phyloP scores from a whole-genome alignment of 2,329 filamentous ascomycete genomes.

The Dryadomyces quercus-mongolicae region DNA sequence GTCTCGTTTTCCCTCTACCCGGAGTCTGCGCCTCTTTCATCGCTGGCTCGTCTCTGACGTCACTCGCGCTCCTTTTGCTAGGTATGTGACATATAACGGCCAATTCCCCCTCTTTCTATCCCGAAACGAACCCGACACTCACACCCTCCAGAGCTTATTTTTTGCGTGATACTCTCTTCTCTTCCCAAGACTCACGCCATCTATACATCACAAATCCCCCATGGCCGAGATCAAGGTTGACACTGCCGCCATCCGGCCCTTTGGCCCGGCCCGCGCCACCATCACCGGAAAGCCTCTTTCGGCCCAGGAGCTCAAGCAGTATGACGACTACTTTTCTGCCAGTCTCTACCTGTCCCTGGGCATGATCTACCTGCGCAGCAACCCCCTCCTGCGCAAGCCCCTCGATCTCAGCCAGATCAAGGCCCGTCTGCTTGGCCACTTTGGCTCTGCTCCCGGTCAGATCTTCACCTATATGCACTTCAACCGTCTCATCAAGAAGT shows the following conservation, averaged over 20 bases:
- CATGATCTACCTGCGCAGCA: constrained; percentile 69
- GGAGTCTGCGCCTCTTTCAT: background rate
- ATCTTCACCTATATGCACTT: constrained; percentile 75
- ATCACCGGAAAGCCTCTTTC: constrained; percentile 49
- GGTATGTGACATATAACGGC: too few relatives aligned
- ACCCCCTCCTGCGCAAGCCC: constrained; percentile 59
- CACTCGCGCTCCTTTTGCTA: too few relatives aligned
- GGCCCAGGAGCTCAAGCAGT: constrained; percentile 53
- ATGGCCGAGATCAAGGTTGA: constrained; percentile 18
- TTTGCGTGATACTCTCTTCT: background rate
- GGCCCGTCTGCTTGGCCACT: constrained; percentile 61
- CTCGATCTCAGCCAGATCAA: constrained; percentile 62
- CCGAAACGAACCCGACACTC: too few relatives aligned
- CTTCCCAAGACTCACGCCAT: too few relatives aligned
- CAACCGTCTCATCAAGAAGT: constrained; percentile 73
- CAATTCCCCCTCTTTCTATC: too few relatives aligned
- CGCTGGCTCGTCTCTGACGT: too few relatives aligned
- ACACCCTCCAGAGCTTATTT: background rate
- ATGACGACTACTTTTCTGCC: constrained; percentile 62
- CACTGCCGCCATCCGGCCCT: constrained; percentile 48
- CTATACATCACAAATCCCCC: too few relatives aligned
- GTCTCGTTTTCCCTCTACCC: too few relatives aligned
- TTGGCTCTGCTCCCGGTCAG: constrained; percentile 70
- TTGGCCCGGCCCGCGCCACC: constrained; percentile 53
- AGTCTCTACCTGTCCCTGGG: constrained; percentile 64